Conservation (phyloP, 1,139 yeast genomes). For the Chernovozyma sophiae-reginae region DNA sequence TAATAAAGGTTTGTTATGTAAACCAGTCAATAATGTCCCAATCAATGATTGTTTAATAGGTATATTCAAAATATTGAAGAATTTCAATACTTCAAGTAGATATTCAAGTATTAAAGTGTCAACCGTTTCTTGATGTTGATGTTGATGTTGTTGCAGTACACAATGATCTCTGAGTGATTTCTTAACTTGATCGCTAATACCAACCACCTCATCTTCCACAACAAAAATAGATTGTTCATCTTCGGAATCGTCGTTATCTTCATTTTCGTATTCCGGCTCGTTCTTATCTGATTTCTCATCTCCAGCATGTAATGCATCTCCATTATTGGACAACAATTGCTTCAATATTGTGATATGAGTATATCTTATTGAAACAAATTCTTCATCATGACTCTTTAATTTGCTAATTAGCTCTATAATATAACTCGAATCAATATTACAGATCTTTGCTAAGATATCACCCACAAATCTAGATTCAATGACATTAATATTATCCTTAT, state of each 20-base stretch:
- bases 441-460: constrained; percentile 26
- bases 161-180: too few relatives aligned
- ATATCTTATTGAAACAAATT: constrained; percentile 18
- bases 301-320: constrained; percentile 10
- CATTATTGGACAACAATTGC: constrained; percentile 7
- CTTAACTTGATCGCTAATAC: too few relatives aligned
- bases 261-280: neutral
- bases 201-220: constrained; percentile 14
- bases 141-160: neutral
- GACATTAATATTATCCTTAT: constrained; percentile 8
- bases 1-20: constrained; percentile 59
- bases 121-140: neutral
- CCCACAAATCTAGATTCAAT: constrained; percentile 29
- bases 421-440: constrained; percentile 12
- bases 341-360: constrained; percentile 33
- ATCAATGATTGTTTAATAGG: constrained; percentile 55
- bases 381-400: constrained; percentile 3
- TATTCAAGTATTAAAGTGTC: neutral
- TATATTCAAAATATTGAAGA: constrained; percentile 25
- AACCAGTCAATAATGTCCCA: constrained; percentile 56
- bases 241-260: neutral
- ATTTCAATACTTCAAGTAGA: constrained; percentile 5
- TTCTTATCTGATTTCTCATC: constrained; percentile 1
- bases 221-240: constrained; percentile 1
- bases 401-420: constrained; percentile 15